Evolutionary conservation across 1,139 yeast species (phyloP), one percentile per base, ranked within the genome.

Genomic region (Arxiozyma heterogenica): DNA sequence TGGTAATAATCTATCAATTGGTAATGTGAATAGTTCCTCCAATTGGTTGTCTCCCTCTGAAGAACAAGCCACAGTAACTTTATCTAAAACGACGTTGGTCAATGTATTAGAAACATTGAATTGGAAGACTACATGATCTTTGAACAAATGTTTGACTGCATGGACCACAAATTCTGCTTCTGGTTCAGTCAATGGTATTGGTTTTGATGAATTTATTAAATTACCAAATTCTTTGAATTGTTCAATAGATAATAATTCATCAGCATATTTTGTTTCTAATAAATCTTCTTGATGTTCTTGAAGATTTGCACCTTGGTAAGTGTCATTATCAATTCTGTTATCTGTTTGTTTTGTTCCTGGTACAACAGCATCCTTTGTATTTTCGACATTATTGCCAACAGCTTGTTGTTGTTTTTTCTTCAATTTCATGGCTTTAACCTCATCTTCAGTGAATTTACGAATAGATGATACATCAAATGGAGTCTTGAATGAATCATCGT

Each of bases 91-190:
- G 55, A 84, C 80, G 61, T 84, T 91, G 50, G 83, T 82, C 64
- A 91, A 78, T 1, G 98, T 93, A 73, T 93, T 94, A 58, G 84
- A 80, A 61, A 94, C 81, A 61, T 86, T 82, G 71, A 81, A 93
- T 75, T 93, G 96, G 60, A 93, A 75, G 39, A 93, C 94, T 66
- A 90, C 74, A 69, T 89, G 86, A 45, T 81, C 79, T 53, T 80
- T 73, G 72, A 86, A 93, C 57, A 90, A 74, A 70, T 91, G 98
- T 71, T 88, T 90, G 55, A 87, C 78, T 41, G 87, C 93, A 53
- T 79, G 79, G 53, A 94, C 96, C 52, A 89, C 93, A 69, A 90
- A 90, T 72, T 93, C 99, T 59, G 95, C 90, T 68, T 91, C 98
- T 58, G 81, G 79, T 69, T 93, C 98, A 41, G 98, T 91, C 65